These are phyloP conservation scores for Sarcomyxa edulis DNA, from an alignment of 768 basidiomycete species.

Conservation along the genomic window DNA sequence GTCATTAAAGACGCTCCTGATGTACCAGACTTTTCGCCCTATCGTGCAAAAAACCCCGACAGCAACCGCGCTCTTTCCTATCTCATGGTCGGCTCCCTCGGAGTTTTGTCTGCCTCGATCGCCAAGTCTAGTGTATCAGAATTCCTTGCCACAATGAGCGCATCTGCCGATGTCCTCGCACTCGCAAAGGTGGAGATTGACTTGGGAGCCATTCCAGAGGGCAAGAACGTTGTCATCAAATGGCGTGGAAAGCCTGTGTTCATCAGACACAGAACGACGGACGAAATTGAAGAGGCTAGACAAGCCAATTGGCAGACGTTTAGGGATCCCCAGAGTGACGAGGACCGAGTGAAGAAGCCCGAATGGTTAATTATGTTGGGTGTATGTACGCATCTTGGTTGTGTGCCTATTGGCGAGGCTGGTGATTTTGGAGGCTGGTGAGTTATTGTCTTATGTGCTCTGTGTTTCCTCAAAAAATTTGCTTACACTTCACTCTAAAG, in stretches of 20 bases:
- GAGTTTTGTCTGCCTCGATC: slow-evolving; percentile 88
- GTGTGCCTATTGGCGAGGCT: slow-evolving; percentile 96
- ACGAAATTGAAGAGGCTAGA: slow-evolving; percentile 93
- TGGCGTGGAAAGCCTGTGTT: slow-evolving; percentile 99
- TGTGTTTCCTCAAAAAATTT: neutral
- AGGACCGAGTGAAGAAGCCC: slow-evolving; percentile 84
- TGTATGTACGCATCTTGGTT: slow-evolving; percentile 97
- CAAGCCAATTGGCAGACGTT: slow-evolving; percentile 76
- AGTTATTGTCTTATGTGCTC: slow-evolving; percentile 19
- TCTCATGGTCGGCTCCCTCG: slow-evolving; percentile 89
- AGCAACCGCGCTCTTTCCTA: slow-evolving; percentile 77
- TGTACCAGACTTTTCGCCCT: slow-evolving; percentile 85
- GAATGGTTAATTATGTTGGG: slow-evolving; percentile 95
- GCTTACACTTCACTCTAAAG: slow-evolving; percentile 23
- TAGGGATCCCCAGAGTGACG: slow-evolving; percentile 90
- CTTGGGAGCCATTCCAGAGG: slow-evolving; percentile 85
- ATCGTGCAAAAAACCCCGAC: slow-evolving; percentile 63
- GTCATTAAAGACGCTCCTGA: slow-evolving; percentile 64
- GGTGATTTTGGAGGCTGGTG: slow-evolving; percentile 98
- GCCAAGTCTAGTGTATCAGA: slow-evolving; percentile 93
- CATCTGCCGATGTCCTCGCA: slow-evolving; percentile 96
- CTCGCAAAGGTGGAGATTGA: slow-evolving; percentile 98
- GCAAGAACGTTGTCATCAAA: slow-evolving; percentile 96
- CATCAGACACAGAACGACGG: slow-evolving; percentile 90
- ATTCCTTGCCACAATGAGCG: slow-evolving; percentile 93